A percentile compares a stretch with the other conserved stretches of the same genome.
Conservation (phyloP, 2,329 filamentous ascomycete genomes). For the Tolypocladium endophyticum region DNA sequence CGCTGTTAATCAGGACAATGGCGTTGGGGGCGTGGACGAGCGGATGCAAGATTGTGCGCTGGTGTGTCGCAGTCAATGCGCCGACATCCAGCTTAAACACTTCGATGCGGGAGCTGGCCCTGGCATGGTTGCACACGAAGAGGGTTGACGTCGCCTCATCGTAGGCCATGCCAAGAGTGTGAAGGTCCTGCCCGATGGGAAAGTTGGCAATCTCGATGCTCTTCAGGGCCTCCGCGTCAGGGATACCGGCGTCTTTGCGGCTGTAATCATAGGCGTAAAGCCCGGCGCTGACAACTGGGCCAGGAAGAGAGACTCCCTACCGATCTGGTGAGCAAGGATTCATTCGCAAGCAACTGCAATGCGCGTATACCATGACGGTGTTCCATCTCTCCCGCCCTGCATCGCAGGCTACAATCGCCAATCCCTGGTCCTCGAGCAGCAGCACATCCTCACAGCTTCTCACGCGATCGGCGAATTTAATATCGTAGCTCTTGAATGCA, state of each 20-base stretch:
- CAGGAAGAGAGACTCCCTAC: constrained; percentile 14
- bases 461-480: constrained; percentile 26
- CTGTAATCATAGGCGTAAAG: constrained; percentile 28
- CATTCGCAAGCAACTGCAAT: too few relatives aligned
- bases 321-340: neutral
- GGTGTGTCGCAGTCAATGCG: constrained; percentile 21
- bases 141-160: constrained; percentile 22
- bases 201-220: constrained; percentile 12
- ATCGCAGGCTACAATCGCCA: constrained; percentile 28
- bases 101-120: constrained; percentile 24
- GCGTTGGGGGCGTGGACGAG: constrained; percentile 28
- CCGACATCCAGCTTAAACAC: constrained; percentile 25
- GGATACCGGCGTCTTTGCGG: neutral
- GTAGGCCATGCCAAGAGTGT: constrained; percentile 28
- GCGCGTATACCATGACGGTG: constrained; percentile 25
- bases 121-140: constrained; percentile 26
- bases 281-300: constrained; percentile 12
- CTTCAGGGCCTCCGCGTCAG: constrained; percentile 10
- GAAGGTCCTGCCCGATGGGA: constrained; percentile 22
- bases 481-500: constrained; percentile 11
- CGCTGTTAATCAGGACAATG: constrained; percentile 20
- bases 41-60: constrained; percentile 24
- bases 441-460: constrained; percentile 29
- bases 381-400: constrained; percentile 28
- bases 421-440: constrained; percentile 20